Evolutionary conservation across 208 protist species (phyloP).

Genomic region (Leptomonas pyrrhocoris): DNA sequence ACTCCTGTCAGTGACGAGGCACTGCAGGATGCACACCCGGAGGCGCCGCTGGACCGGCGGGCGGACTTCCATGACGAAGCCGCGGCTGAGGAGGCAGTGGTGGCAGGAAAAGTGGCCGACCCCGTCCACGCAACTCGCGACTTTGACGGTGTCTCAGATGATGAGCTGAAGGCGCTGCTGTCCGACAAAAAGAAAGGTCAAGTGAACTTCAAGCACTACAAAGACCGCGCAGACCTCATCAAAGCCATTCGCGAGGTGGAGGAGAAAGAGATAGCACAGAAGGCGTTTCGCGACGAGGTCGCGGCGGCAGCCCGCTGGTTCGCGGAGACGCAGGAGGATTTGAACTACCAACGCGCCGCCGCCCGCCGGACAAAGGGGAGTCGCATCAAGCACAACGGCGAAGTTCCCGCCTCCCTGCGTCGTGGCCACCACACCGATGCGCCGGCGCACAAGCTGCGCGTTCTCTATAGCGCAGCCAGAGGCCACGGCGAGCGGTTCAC

Average conservation of each 20-base stretch:
- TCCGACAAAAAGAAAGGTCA: constrained; percentile 41
- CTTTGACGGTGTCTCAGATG: constrained; percentile 14
- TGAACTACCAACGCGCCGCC: constrained; percentile 11
- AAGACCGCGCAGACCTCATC: constrained; percentile 27
- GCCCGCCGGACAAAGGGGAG: neutral
- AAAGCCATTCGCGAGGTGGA: constrained; percentile 25
- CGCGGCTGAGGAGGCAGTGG: neutral
- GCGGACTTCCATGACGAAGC: constrained; percentile 11
- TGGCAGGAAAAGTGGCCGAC: neutral
- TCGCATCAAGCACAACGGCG: constrained; percentile 6
- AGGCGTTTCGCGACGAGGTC: constrained; percentile 27
- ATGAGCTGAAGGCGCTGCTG: constrained; percentile 38
- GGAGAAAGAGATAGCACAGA: constrained; percentile 20
- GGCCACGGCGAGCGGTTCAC: constrained; percentile 18
- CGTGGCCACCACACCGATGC: neutral
- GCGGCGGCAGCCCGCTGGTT: constrained; percentile 23
- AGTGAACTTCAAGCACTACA: constrained; percentile 30
- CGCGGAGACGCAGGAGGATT: constrained; percentile 13
- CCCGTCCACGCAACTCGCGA: neutral
- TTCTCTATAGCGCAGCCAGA: constrained; percentile 30
- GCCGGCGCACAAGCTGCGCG: constrained; percentile 23
- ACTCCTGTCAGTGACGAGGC: neutral
- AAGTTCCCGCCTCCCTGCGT: constrained; percentile 6
- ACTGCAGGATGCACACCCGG: neutral
- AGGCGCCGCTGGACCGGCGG: neutral